Conservation (phyloP, 306 rosid genomes). For the Senna siamea region DNA sequence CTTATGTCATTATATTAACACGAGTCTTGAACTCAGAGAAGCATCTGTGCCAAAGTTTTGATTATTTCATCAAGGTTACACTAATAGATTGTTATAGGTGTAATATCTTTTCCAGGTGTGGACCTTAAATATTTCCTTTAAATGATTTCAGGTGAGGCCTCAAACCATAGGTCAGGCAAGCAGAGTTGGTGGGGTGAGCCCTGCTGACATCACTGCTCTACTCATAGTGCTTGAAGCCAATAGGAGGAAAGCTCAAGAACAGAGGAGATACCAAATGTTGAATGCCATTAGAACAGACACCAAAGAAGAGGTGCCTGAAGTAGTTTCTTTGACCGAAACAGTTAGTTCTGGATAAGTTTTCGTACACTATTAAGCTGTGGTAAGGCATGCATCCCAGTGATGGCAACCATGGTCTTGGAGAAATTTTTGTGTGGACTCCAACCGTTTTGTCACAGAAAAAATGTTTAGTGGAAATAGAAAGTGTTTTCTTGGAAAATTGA, state of each 20-base stretch:
- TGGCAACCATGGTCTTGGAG: background rate
- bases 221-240: conserved; percentile 82
- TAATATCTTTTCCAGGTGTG: conserved; percentile 16
- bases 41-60: background rate
- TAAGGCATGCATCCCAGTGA: conserved; percentile 3
- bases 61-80: conserved; percentile 14
- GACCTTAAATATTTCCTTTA: background rate
- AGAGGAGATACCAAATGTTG: conserved; percentile 59
- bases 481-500: background rate
- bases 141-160: conserved; percentile 53
- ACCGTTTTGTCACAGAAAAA: background rate
- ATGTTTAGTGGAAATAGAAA: background rate
- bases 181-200: conserved; percentile 98
- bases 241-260: conserved; percentile 71
- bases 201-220: conserved; percentile 93
- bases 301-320: conserved; percentile 50
- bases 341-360: conserved; percentile 50
- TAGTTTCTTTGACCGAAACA: conserved; percentile 59
- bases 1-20: background rate
- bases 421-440: background rate
- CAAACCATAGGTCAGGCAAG: conserved; percentile 91
- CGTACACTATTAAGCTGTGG: conserved; percentile 9
- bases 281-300: conserved; percentile 48
- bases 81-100: background rate
- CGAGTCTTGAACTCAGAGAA: background rate